Percentiles rank a stretch among this genome's conserved stretches.
Evolutionary conservation across 331 rosid genomes (phyloP).

Genomic region (Pyracantha coccinea): DNA sequence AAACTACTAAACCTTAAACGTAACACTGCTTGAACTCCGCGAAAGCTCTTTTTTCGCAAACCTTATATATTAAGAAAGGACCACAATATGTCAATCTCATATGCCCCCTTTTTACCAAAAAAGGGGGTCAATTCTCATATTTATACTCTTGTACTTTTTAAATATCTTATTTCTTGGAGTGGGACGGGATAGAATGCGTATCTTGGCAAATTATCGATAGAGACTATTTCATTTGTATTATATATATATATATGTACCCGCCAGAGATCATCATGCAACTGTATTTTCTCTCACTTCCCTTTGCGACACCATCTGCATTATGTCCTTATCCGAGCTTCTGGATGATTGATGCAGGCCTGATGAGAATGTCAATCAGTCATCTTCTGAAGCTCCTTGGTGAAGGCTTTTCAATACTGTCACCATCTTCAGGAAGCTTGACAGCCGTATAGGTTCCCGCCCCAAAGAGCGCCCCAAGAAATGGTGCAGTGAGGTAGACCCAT

Average conservation of each 20-base stretch:
- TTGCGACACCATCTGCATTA: background rate
- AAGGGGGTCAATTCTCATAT: background rate
- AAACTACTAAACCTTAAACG: background rate
- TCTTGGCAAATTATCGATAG: slow-evolving; percentile 1
- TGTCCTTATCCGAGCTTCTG: slow-evolving; percentile 3
- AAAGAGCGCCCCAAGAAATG: slow-evolving; percentile 70
- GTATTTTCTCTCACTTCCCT: background rate
- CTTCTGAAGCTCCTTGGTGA: slow-evolving; percentile 50
- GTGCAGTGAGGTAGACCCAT: slow-evolving; percentile 82
- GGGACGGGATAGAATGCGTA: background rate
- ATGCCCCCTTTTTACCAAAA: background rate
- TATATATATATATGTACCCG: background rate
- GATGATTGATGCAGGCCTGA: slow-evolving; percentile 3
- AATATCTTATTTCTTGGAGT: background rate
- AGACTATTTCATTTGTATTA: background rate
- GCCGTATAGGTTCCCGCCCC: slow-evolving; percentile 75
- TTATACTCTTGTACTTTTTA: background rate
- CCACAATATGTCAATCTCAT: background rate
- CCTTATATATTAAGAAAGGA: background rate
- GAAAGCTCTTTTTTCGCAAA: background rate
- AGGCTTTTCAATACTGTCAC: slow-evolving; percentile 26
- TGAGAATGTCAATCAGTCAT: slow-evolving; percentile 20
- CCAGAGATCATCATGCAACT: background rate
- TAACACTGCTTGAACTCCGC: background rate
- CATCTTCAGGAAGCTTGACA: slow-evolving; percentile 60